Evolutionary conservation across 352 stramenopile species (phyloP), one percentile per base, ranked within the genome.

Genomic region (Globisporangium canariense): DNA sequence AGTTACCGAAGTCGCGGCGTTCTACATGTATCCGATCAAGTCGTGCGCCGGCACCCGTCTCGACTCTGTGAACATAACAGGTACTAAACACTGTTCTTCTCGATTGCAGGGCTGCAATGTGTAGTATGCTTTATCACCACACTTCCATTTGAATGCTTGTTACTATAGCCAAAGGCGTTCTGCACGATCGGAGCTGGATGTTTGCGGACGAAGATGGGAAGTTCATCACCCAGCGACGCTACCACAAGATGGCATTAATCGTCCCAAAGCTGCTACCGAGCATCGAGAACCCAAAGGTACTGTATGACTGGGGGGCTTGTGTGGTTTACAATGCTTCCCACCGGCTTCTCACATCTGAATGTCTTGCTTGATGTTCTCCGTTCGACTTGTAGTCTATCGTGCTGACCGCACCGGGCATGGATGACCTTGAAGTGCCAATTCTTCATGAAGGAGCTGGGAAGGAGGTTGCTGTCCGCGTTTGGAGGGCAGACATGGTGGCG

Each of bases 1-100:
- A 10, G 59, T 70, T 54, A 66, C 77, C 0, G 53, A 50, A 9
- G 75, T 93, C 22, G 45, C 58, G 1, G 85, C 83, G 1, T 69
- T 94, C 9, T 81, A 71, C 62, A 64, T 96, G 46, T 96, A 95
- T 67, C 88, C 88, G 34, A 77, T 96, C 71, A 95, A 96, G 68
- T 90, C 78, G n/a, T 94, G 86, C 65, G 71, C 67, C 52, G 82
- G 80, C 0, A 80, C 91, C n/a, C 69, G 74, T 3, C 46, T 95
- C 6, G 62, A 78, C 1, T 58, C 70, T 32, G 77, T 68, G 0
- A 47, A 76, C 46, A 70, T 93, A 47, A 86, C 81, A 3, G 32
- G 63, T 74, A 65, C 30, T 45, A 11, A 11, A 9, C 4, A 38
- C 22, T 9, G 2, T 3, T 25, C 1, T 57, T 18, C 2, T 20